Base-by-base conservation (phyloP, 306 rosid genomes). In the Cotoneaster glaucophyllus region DNA sequence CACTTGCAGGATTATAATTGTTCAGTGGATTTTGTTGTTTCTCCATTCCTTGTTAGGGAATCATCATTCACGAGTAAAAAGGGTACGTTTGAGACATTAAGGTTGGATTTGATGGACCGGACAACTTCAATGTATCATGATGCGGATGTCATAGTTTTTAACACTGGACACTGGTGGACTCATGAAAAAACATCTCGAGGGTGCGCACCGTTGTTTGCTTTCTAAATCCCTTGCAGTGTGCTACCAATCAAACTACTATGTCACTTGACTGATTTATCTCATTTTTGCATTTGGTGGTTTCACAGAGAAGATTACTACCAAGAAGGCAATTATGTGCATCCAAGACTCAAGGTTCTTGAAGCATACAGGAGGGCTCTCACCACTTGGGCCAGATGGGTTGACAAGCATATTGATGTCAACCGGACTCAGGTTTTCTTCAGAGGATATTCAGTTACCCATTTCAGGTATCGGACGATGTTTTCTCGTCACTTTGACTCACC, bases 151-250 rank as follows among this genome's bases (percentile, higher is more conserved):
- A 67, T 96, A 75, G 89, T 96, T 81, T 96, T 96, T 84, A 96
- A 96, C 70, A 90, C 97, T 24, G 99, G 99, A 67, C 98, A 92
- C 52, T 96, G 99, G 99, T 96, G 99, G 99, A 96, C 98, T 13
- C 98, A 96, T 64, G 97, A 89, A 79, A 96, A 96, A 84, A 96
- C 99, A 41, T 96, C 98, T 24, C 84, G 75, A 82, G 99, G 99
- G 99, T 96, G 66, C 81, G 89, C 80, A 28, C 6, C 28, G 29
- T 56, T 34, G 21, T 25, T 76, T 66, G 52, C 53, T 24, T 77
- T 54, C 56, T 70, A n/a, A 64, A 52, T 75, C 48, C 64, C 32
- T 57, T 63, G 44, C 73, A 32, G 48, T 58, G 39, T 32, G 4
- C 48, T 43, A 56, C 73, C 21, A 71, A 26, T 31, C 32, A 52